Percentiles rank a stretch among this genome's conserved stretches.
Evolutionary conservation across 352 stramenopile species (phyloP).

Genomic region (Pythium plurisporium): DNA sequence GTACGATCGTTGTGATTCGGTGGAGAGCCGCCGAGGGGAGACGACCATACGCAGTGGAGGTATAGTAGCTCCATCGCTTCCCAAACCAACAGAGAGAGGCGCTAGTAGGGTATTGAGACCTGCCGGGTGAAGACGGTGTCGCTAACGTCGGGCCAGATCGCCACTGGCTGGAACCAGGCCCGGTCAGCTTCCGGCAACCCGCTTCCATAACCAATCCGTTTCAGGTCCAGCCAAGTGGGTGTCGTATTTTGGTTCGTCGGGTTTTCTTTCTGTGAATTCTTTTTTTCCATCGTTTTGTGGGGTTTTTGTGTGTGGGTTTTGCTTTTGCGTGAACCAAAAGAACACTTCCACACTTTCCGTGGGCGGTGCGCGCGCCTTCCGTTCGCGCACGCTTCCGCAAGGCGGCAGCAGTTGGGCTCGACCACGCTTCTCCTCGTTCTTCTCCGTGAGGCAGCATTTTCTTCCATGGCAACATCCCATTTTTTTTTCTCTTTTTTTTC

Average conservation of each 20-base stretch:
- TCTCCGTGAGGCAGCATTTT: neutral
- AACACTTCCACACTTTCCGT: constrained; percentile 1
- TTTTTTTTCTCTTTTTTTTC: constrained; percentile 10
- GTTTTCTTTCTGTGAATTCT: constrained; percentile 14
- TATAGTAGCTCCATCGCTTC: too few species aligned
- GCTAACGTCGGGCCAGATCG: too few species aligned
- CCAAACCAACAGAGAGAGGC: too few species aligned
- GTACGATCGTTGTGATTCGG: too few species aligned
- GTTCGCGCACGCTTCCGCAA: neutral
- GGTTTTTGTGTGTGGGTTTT: neutral
- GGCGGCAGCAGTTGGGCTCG: too few species aligned
- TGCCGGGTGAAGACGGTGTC: too few species aligned
- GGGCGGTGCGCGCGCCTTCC: constrained; percentile 4
- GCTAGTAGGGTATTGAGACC: too few species aligned
- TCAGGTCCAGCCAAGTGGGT: too few species aligned
- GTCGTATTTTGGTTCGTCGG: neutral
- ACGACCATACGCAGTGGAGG: too few species aligned
- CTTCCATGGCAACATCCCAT: constrained; percentile 11
- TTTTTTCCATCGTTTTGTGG: constrained; percentile 15
- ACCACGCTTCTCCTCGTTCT: neutral
- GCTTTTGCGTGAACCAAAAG: neutral
- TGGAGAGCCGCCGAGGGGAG: too few species aligned
- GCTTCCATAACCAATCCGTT: too few species aligned
- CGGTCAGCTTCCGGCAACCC: neutral
- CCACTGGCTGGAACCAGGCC: too few species aligned